A percentile compares a stretch with the other conserved stretches of the same genome.
phyloP scores from a whole-genome alignment of 495 filamentous ascomycete genomes.

The Astrocystis sublimbata region DNA sequence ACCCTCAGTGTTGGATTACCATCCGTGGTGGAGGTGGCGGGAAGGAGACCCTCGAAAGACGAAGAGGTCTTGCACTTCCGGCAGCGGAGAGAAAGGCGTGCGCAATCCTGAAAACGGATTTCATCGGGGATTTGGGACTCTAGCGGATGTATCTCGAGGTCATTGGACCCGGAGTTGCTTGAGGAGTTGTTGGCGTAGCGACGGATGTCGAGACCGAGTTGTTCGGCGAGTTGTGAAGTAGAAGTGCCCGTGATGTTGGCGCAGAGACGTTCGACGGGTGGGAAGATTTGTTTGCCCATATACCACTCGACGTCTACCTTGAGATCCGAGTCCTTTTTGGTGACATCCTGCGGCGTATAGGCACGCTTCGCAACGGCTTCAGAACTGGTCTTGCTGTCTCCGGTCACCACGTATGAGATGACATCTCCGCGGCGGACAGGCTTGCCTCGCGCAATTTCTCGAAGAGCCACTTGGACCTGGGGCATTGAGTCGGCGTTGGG shows the following conservation, averaged over 20 bases:
- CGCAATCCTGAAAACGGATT: constrained; percentile 78
- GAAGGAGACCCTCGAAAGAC: constrained; percentile 71
- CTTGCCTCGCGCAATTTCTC: constrained; percentile 84
- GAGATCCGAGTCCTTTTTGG: constrained; percentile 69
- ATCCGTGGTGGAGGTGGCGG: constrained; percentile 36
- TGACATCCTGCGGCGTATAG: constrained; percentile 80
- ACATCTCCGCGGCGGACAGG: constrained; percentile 88
- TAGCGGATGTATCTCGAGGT: constrained; percentile 76
- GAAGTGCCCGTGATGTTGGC: constrained; percentile 93
- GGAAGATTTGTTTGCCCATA: constrained; percentile 96
- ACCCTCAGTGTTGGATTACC: constrained; percentile 30
- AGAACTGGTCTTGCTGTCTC: constrained; percentile 67
- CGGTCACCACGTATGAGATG: constrained; percentile 91
- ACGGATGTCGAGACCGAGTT: constrained; percentile 83
- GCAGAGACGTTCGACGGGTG: constrained; percentile 95
- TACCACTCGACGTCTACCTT: constrained; percentile 94
- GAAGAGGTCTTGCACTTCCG: constrained; percentile 71
- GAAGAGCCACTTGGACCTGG: constrained; percentile 92
- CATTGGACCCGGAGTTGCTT: constrained; percentile 49
- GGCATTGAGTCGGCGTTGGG: constrained; percentile 93
- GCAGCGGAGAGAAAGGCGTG: constrained; percentile 74
- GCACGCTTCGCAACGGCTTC: constrained; percentile 83
- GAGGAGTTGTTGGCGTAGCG: constrained; percentile 75
- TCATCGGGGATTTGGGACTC: constrained; percentile 92
- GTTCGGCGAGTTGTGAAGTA: constrained; percentile 82